Conservation (phyloP, 148 eudicot genomes). For the Vaccinium vitisidaea region DNA sequence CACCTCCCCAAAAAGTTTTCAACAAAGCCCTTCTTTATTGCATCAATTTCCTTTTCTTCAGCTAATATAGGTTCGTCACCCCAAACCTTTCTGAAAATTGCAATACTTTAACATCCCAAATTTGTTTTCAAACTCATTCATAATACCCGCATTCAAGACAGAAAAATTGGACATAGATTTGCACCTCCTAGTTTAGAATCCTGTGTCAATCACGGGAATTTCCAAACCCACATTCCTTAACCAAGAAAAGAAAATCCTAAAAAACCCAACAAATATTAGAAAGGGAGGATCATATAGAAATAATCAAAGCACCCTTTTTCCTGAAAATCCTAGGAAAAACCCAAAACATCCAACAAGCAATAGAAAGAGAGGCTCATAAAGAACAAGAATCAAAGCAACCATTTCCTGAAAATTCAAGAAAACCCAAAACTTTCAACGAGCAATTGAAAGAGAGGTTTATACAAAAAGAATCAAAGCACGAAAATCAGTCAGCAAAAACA, state of each 20-base stretch:
- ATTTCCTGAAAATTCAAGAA: neutral
- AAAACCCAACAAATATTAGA: neutral
- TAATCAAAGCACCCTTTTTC: neutral
- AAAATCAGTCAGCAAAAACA: neutral
- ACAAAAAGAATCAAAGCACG: neutral
- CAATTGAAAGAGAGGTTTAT: neutral
- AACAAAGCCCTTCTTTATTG: too few relatives aligned
- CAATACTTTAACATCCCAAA: neutral
- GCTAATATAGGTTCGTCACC: neutral
- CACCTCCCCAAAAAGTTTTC: too few relatives aligned
- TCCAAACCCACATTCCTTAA: constrained; percentile 4
- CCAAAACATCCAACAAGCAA: neutral
- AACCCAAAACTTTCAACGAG: neutral
- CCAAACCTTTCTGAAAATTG: neutral
- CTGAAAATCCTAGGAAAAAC: neutral
- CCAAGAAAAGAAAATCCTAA: constrained; percentile 5
- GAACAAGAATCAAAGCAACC: neutral
- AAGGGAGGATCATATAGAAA: neutral
- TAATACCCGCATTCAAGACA: neutral
- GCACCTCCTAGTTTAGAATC: neutral
- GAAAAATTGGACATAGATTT: neutral
- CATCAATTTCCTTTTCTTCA: neutral
- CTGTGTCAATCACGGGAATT: neutral
- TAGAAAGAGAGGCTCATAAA: neutral
- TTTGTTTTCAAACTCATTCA: neutral